Evolutionary conservation across 345 rosid species (phyloP).

Genomic region (Salix viminalis): DNA sequence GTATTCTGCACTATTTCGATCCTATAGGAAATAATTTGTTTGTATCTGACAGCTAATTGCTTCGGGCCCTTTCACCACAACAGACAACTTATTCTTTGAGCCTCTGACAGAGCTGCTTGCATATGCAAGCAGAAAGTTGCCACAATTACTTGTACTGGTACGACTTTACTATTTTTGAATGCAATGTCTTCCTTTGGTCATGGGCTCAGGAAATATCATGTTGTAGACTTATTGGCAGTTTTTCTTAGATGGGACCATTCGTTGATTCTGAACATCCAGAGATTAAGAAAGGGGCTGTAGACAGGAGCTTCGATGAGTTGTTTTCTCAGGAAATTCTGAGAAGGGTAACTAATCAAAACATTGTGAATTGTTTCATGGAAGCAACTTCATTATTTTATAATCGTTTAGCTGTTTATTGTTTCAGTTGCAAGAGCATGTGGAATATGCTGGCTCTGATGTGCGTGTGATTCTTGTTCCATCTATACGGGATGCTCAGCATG

Average conservation of each 20-base stretch:
- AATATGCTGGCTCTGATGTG: constrained; percentile 63
- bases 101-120: constrained; percentile 79
- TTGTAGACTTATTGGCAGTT: constrained; percentile 13
- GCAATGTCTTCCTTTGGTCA: not conserved
- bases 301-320: constrained; percentile 58
- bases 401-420: constrained; percentile 2
- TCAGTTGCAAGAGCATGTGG: constrained; percentile 85
- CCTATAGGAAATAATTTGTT: not conserved
- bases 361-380: constrained; percentile 5
- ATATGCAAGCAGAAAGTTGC: constrained; percentile 73
- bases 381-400: not conserved
- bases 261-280: constrained; percentile 87
- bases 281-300: constrained; percentile 59
- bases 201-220: constrained; percentile 1
- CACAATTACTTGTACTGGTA: constrained; percentile 81
- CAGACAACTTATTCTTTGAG: constrained; percentile 80
- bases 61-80: constrained; percentile 84
- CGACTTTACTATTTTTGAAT: not conserved
- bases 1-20: constrained; percentile 6
- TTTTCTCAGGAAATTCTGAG: constrained; percentile 57
- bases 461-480: constrained; percentile 76
- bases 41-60: constrained; percentile 60
- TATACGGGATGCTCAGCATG: constrained; percentile 82
- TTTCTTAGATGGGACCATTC: constrained; percentile 82
- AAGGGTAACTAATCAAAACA: constrained; percentile 45